Base-by-base conservation (phyloP, 208 protist species). In the Trypanosoma conorhini region DNA sequence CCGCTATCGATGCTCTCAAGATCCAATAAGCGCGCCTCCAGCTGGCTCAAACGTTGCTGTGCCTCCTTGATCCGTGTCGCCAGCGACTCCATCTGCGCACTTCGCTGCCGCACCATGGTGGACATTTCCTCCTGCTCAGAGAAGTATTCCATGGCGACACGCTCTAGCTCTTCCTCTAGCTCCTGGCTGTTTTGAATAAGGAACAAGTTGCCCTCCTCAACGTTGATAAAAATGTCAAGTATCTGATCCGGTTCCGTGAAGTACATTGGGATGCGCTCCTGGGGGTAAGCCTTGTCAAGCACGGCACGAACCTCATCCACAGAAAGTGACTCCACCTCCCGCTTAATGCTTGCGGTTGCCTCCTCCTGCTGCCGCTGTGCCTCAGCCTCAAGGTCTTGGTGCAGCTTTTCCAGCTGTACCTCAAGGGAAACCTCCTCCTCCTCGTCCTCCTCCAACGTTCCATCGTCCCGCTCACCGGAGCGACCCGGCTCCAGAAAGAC, bases 161-260 rank as follows among this genome's bases (percentile, higher is more conserved):
- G 87, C 65, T 98, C 95, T 38, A 98, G 79, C 72, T 96, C 91
- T 80, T 98, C 94, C 82, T 98, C 94, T 44, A 97, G 77, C 79
- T 96, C 90, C 72, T 98, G 97, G 50, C 83, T 96, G 79, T 97
- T 98, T 74, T 98, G 96, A 67, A 99, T 99, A 28, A 99, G 82
- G 62, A 98, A 98, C 48, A 99, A 80, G 58, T 99, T 99, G 24
- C 91, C 89, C 67, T 99, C 97, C 78, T 99, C 96, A 1, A 99
- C 90, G 64, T 93, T 94, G 54, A 96, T 93, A 81, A 98, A 99
- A 51, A 97, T 94, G 62, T 98, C 88, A 22, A 98, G 87, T 30
- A 99, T 80, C 70, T 98, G 92, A 52, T 96, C 83, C 13, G 97
- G 95, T 19, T 91, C 82, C 26, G 52, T 76, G 61, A 98, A 99